Conservation (phyloP, 495 filamentous ascomycete genomes). For the Aspergillus saccharolyticus region DNA sequence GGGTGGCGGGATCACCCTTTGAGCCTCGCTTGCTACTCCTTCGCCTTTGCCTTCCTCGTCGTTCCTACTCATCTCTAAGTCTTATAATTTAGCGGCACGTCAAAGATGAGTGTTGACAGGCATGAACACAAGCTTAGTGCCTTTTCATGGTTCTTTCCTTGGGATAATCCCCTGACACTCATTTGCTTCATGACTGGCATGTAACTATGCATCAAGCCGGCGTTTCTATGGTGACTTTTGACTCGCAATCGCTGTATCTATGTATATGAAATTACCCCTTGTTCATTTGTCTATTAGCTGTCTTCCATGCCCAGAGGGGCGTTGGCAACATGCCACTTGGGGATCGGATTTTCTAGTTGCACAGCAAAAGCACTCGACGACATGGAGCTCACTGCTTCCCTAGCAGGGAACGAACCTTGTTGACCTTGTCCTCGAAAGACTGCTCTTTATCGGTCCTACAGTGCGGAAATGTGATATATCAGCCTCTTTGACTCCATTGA, state of each 20-base stretch:
- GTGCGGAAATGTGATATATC: conserved; percentile 2
- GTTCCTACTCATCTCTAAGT: conserved; percentile 7
- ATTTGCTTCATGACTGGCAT: conserved; percentile 10
- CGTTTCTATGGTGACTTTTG: conserved; percentile 9
- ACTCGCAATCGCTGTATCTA: neutral
- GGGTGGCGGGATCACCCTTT: conserved; percentile 38
- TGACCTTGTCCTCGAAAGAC: conserved; percentile 61
- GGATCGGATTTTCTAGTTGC: neutral
- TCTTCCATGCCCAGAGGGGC: neutral
- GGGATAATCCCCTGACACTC: conserved; percentile 1
- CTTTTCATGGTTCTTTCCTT: neutral
- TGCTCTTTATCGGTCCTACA: conserved; percentile 65
- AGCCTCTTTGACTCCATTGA: conserved; percentile 12
- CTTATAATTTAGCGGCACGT: conserved; percentile 1
- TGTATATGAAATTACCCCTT: neutral
- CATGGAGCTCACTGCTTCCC: conserved; percentile 30
- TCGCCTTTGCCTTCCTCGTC: neutral
- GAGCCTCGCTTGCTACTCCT: conserved; percentile 1
- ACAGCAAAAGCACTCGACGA: neutral
- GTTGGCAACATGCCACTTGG: neutral
- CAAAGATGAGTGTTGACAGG: neutral
- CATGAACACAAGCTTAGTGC: neutral
- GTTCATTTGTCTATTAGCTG: neutral
- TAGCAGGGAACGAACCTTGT: conserved; percentile 55
- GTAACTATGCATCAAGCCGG: conserved; percentile 20